A percentile compares a stretch with the other conserved stretches of the same genome.
Evolutionary conservation across 2,329 filamentous ascomycete species (phyloP).

Genomic region (Scedosporium minutisporum): DNA sequence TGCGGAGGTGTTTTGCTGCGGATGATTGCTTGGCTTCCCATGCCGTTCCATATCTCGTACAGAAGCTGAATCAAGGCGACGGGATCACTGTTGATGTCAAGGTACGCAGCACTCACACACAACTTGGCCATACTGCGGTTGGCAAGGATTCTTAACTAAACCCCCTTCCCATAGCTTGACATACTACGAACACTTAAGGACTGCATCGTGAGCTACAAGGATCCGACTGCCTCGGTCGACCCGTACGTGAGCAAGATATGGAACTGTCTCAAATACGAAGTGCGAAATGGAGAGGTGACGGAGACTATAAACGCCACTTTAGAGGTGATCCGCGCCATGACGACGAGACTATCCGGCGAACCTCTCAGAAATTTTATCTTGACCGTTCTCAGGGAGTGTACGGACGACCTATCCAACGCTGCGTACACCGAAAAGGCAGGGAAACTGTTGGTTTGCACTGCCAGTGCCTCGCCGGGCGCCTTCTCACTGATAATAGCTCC

Average conservation of each 20-base stretch:
- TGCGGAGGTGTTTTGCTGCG: slow-evolving; percentile 45
- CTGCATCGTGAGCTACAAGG: slow-evolving; percentile 39
- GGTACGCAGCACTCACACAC: slow-evolving; percentile 18
- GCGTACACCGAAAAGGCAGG: slow-evolving; percentile 44
- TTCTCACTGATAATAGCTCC: slow-evolving; percentile 39
- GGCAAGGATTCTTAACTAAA: neutral
- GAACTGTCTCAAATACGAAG: slow-evolving; percentile 53
- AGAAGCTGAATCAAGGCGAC: slow-evolving; percentile 49
- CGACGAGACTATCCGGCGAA: slow-evolving; percentile 33
- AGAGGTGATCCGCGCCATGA: slow-evolving; percentile 41
- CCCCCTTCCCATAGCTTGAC: slow-evolving; percentile 30
- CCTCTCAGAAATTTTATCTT: slow-evolving; percentile 36
- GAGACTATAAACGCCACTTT: slow-evolving; percentile 48
- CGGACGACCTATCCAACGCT: slow-evolving; percentile 41
- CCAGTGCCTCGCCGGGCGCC: slow-evolving; percentile 35
- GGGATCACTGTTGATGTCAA: slow-evolving; percentile 50
- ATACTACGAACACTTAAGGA: slow-evolving; percentile 46
- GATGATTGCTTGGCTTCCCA: slow-evolving; percentile 34
- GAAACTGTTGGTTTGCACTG: slow-evolving; percentile 39
- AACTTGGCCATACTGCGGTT: neutral
- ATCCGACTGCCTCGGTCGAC: slow-evolving; percentile 34
- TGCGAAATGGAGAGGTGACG: slow-evolving; percentile 49
- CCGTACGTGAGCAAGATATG: slow-evolving; percentile 44
- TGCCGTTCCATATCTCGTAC: slow-evolving; percentile 43
- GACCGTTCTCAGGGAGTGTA: slow-evolving; percentile 41